Base-by-base conservation (phyloP, 2,329 filamentous ascomycete genomes). In the Stachybotrys echinatus region DNA sequence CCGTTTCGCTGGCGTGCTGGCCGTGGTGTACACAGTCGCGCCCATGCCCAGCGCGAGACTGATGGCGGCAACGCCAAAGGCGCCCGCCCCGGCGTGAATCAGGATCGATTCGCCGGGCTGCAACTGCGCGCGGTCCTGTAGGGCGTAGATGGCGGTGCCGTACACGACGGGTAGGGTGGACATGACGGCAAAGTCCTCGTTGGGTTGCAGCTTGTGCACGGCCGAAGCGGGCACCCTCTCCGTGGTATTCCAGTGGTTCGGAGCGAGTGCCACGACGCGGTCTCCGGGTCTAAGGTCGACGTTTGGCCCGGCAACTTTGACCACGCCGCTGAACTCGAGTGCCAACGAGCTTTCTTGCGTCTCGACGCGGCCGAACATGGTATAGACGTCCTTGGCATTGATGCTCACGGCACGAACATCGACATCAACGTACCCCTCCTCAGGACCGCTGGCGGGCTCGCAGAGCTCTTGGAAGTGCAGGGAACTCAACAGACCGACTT, bases 41-140 rank as follows among this genome's bases (percentile, higher is more conserved):
- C 64, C 66, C 2, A 59, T 49, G 10, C 56, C 48, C 23, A 62
- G 54, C 2, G 61, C 61, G 0, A 72, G 38, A 4, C 56, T 50
- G 18, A 72, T 68, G 1, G 63, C 60, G 1, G 69, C 68, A 39
- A 62, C 60, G 4, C 70, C 70, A 8, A 71, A 52, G 5, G 58
- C 64, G 14, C 68, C 66, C 4, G 66, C 54, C 1, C 59, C 70
- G 5, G 60, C 53, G 45, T 72, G 69, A 1, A 73, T 64, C 6
- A 73, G 51, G 0, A 72, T 54, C 1, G 52, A 57, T 38, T 72
- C 61, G 0, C 58, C 62, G 5, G 42, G 14, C 6, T 50, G 43
- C 1, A 71, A 19, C 3, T 55, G 34, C 0, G 63, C 67, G 4
- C 61, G 47, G 23, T 67, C 48, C 6, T 55, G 21, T 2, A 72